A percentile compares a stretch with the other conserved stretches of the same genome.
These are phyloP conservation scores for Asterionellopsis glacialis DNA, from an alignment of 108 stramenopile genomes.

Conservation along the genomic window DNA sequence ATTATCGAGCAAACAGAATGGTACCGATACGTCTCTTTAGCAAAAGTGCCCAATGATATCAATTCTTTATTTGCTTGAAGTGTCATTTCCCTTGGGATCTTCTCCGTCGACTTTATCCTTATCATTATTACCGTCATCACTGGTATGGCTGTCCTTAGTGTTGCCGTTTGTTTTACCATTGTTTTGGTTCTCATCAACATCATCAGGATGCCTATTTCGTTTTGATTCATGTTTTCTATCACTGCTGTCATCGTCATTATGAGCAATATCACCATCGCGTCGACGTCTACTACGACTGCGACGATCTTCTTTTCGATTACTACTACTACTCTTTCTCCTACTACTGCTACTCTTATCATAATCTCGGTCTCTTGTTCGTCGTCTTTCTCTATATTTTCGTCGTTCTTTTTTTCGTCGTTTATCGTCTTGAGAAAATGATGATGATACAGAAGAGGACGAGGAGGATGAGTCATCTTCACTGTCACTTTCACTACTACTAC, in stretches of 20 bases:
- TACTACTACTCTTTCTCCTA: background rate
- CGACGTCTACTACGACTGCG: constrained; percentile 10
- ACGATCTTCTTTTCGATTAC: background rate
- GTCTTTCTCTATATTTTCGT: background rate
- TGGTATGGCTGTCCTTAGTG: too few species aligned
- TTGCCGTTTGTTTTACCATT: too few species aligned
- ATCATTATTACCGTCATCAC: too few species aligned
- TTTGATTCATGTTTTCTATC: background rate
- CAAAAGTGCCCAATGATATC: too few species aligned
- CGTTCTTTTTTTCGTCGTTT: background rate
- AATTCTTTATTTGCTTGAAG: too few species aligned
- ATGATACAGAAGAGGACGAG: too few species aligned
- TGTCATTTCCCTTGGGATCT: too few species aligned
- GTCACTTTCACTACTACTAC: constrained; percentile 1
- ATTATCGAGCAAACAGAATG: too few species aligned
- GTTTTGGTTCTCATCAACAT: too few species aligned
- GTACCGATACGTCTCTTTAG: too few species aligned
- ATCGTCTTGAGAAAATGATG: too few species aligned
- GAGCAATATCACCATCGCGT: constrained; percentile 6
- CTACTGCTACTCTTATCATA: background rate
- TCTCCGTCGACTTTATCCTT: too few species aligned
- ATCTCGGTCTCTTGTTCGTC: background rate
- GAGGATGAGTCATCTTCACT: constrained; percentile 1
- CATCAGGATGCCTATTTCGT: background rate
- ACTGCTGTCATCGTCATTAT: background rate